Conservation (phyloP, 371 early-diverging fungal species). For the Actinomortierella wolfii region DNA sequence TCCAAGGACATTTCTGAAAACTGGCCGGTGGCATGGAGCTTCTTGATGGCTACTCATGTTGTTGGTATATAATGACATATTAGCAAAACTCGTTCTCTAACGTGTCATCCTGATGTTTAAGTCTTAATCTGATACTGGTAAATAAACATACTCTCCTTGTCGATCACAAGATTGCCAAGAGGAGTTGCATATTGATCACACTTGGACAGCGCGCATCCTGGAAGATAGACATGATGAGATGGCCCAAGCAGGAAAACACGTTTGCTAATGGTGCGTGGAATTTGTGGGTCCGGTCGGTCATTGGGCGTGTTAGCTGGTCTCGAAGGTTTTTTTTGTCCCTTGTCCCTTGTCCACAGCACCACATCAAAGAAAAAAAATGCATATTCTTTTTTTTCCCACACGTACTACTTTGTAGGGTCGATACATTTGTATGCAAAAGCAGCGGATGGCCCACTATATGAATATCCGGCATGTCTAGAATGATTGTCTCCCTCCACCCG, state of each 20-base stretch:
- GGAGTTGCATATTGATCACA: slow-evolving; percentile 84
- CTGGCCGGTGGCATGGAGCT: slow-evolving; percentile 61
- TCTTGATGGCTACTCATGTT: slow-evolving; percentile 54
- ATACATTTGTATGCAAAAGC: slow-evolving; percentile 86
- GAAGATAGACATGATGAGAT: slow-evolving; percentile 86
- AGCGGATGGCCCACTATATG: slow-evolving; percentile 88
- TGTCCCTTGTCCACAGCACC: neutral
- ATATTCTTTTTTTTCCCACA: neutral
- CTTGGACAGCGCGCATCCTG: slow-evolving; percentile 77
- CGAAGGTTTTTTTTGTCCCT: neutral
- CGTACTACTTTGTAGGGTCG: slow-evolving; percentile 64
- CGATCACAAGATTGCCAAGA: slow-evolving; percentile 77
- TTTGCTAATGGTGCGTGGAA: slow-evolving; percentile 49
- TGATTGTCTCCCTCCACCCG: no score
- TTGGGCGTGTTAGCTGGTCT: no score
- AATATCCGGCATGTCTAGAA: slow-evolving; percentile 88
- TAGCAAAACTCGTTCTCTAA: no score
- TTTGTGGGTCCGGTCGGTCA: no score
- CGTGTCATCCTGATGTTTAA: no score
- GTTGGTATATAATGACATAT: neutral
- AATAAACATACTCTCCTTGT: slow-evolving; percentile 58
- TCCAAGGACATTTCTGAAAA: slow-evolving; percentile 66
- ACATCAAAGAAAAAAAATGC: neutral
- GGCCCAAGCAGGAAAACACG: slow-evolving; percentile 93
- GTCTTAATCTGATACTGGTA: no score